These are phyloP conservation scores for Malus orientalis DNA, from an alignment of 306 rosid species.

Conservation along the genomic window DNA sequence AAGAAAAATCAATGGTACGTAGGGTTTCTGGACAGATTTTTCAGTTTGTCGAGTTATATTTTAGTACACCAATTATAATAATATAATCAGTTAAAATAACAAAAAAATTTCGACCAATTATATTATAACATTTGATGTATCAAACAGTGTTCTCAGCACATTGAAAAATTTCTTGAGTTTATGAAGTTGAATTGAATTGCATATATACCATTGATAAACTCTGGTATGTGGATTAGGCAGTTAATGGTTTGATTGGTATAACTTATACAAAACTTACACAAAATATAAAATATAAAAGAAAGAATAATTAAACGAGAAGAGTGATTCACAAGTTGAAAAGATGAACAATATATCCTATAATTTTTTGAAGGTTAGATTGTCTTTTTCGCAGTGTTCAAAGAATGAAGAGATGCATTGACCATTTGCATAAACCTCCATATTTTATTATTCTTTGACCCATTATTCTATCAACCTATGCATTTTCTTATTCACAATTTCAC, in stretches of 20 bases:
- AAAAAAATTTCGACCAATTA: too few species aligned
- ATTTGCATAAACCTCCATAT: background rate
- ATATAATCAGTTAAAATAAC: too few species aligned
- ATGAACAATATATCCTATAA: background rate
- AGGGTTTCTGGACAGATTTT: too few species aligned
- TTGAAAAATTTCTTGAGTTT: background rate
- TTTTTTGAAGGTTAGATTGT: background rate
- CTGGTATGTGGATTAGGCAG: background rate
- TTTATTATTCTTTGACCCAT: conserved; percentile 6
- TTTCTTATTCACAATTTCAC: conserved; percentile 1
- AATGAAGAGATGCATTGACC: conserved; percentile 10
- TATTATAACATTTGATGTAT: too few species aligned
- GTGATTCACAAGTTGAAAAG: conserved; percentile 8
- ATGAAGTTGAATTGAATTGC: background rate
- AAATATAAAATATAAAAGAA: background rate
- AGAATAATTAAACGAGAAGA: background rate
- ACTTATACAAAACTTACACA: too few species aligned
- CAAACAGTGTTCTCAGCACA: rapidly evolving
- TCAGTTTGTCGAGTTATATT: too few species aligned
- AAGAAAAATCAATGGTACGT: too few species aligned
- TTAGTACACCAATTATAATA: too few species aligned
- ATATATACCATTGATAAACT: background rate
- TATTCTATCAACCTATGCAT: background rate
- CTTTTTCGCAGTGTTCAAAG: conserved; percentile 26
- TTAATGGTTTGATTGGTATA: background rate